phyloP scores from a whole-genome alignment of 495 filamentous ascomycete genomes.

The Talaromyces wortmannii region DNA sequence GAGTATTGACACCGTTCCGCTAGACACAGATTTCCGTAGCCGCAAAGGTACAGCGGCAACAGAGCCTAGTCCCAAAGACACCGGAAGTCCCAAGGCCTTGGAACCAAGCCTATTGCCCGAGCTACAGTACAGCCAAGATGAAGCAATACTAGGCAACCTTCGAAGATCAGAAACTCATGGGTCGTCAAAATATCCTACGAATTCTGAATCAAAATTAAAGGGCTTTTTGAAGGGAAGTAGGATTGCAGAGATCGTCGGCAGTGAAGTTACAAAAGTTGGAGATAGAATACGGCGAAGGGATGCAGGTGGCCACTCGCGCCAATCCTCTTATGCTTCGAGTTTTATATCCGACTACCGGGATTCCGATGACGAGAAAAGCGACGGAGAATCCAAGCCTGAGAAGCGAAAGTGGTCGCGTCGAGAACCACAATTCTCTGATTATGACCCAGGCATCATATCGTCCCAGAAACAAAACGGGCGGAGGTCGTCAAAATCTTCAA shows the following conservation, averaged over 20 bases:
- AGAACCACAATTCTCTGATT: constrained; percentile 27
- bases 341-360: constrained; percentile 36
- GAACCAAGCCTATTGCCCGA: constrained; percentile 28
- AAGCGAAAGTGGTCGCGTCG: constrained; percentile 22
- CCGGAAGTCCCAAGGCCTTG: constrained; percentile 6
- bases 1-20: constrained; percentile 13
- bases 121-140: constrained; percentile 20
- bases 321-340: constrained; percentile 32
- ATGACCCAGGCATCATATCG: constrained; percentile 6
- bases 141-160: constrained; percentile 8
- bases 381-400: constrained; percentile 20
- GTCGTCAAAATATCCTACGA: constrained; percentile 18
- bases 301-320: constrained; percentile 19
- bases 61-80: background rate
- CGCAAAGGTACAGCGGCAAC: constrained; percentile 10
- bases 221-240: constrained; percentile 50
- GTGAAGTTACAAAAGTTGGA: constrained; percentile 51
- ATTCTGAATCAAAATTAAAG: constrained; percentile 33
- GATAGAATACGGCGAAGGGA: constrained; percentile 50
- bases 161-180: constrained; percentile 11
- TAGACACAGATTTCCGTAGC: constrained; percentile 9
- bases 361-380: constrained; percentile 31
- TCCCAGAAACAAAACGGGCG: background rate
- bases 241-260: constrained; percentile 47
- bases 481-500: constrained; percentile 17